Evolutionary conservation across 768 basidiomycete species (phyloP).

Genomic region (Auricularia heimuer): DNA sequence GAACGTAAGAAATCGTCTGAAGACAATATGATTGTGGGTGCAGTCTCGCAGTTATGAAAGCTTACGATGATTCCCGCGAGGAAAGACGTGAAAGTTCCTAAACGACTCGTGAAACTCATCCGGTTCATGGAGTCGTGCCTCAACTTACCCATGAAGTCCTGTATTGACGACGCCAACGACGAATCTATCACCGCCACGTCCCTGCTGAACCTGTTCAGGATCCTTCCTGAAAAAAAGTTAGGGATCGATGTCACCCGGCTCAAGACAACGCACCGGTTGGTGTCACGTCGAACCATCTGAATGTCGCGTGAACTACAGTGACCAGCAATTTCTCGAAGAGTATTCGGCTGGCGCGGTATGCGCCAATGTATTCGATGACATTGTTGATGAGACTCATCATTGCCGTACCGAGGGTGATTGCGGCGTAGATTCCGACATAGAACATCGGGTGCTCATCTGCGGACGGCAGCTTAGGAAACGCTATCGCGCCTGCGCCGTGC

Average conservation of each 20-base stretch:
- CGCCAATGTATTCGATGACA: slow-evolving; percentile 36
- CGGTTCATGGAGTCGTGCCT: too few species aligned
- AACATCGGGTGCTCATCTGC: slow-evolving; percentile 17
- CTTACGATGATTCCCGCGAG: slow-evolving; percentile 8
- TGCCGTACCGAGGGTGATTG: slow-evolving; percentile 14
- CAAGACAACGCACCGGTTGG: not conserved
- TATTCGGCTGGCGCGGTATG: slow-evolving; percentile 30
- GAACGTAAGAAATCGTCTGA: slow-evolving; percentile 4
- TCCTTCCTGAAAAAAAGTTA: slow-evolving; percentile 7
- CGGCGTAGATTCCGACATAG: slow-evolving; percentile 14
- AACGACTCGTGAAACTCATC: not conserved
- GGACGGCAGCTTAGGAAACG: slow-evolving; percentile 8
- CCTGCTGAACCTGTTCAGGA: slow-evolving; percentile 19
- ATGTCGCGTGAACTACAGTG: slow-evolving; percentile 69
- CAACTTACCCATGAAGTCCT: slow-evolving; percentile 36
- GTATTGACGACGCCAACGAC: slow-evolving; percentile 26
- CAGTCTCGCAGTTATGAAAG: too few species aligned
- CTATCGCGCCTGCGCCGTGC: not conserved
- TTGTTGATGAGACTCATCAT: slow-evolving; percentile 11
- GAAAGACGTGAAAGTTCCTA: slow-evolving; percentile 7
- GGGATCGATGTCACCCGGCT: too few species aligned
- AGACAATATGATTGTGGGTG: not conserved
- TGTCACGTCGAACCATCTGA: slow-evolving; percentile 31
- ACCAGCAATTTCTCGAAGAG: slow-evolving; percentile 45
- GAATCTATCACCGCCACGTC: slow-evolving; percentile 19